A percentile compares a stretch with the other conserved stretches of the same genome.
Conservation (phyloP, 805 yeast species). For the Starmerella geochares region DNA sequence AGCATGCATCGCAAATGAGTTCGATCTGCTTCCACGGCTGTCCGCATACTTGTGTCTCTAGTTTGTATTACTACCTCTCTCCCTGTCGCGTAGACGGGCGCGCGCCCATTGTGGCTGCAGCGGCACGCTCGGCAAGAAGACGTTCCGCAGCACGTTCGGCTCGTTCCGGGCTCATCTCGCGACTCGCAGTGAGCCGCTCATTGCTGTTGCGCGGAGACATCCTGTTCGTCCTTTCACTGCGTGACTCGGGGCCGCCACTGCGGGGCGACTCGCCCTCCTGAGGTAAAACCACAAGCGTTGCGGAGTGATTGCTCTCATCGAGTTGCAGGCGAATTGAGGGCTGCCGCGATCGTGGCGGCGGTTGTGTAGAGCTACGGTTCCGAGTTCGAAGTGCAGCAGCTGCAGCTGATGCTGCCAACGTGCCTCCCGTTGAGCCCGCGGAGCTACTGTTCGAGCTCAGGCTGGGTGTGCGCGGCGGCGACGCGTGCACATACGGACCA, state of each 20-base stretch:
- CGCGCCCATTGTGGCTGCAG: slow-evolving; percentile 9
- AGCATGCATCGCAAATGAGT: neutral
- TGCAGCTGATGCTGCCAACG: slow-evolving; percentile 22
- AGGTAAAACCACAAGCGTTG: slow-evolving; percentile 21
- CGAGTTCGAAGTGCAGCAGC: slow-evolving; percentile 20
- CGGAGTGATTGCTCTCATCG: slow-evolving; percentile 21
- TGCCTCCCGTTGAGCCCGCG: neutral
- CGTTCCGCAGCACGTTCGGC: slow-evolving; percentile 18
- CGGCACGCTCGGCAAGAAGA: slow-evolving; percentile 16
- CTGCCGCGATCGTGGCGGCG: slow-evolving; percentile 17
- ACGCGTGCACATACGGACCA: neutral
- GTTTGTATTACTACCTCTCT: neutral
- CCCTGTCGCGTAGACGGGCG: neutral
- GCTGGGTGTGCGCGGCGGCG: slow-evolving; percentile 6
- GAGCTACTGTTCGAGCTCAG: neutral
- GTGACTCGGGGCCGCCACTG: neutral
- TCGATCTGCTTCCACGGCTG: too few species aligned
- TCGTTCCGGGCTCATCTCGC: slow-evolving; percentile 14
- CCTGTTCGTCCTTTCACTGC: neutral
- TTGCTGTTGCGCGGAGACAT: slow-evolving; percentile 5
- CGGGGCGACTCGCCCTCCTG: slow-evolving; percentile 7
- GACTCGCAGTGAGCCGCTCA: neutral
- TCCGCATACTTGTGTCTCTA: too few species aligned
- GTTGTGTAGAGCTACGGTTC: slow-evolving; percentile 20
- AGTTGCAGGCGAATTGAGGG: slow-evolving; percentile 23